Evolutionary conservation across 2,329 filamentous ascomycete species (phyloP), one percentile per base, ranked within the genome.

Genomic region (Phialemonium atrogriseum): DNA sequence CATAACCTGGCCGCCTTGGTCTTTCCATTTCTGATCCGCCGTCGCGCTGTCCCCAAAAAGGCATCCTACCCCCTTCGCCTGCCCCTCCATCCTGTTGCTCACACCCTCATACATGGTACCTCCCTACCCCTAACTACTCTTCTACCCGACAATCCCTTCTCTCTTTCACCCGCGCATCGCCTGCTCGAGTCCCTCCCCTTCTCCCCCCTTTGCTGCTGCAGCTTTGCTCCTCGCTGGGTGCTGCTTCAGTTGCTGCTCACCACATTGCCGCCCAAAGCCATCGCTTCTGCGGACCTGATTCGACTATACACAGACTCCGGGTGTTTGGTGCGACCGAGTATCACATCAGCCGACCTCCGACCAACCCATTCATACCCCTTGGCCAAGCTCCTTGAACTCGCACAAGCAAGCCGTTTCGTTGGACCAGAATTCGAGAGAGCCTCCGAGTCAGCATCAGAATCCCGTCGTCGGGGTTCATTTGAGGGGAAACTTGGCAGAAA

Each of bases 1-100:
- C 52, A 55, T 58, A 53, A 50, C 29, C 35, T 39, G 34, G 22
- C 31, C 35, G 32, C 31, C 27, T 24, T 13, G 20, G 19, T 31
- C 9, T 32, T 39, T 34, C 25, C 22, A 26, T 21, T 28, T 27
- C 22, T 32, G 27, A 30, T 11, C 23, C 27, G 13, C 24, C 14
- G 22, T 35, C 19, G 24, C 24, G 17, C 32, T 28, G 26, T 34
- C 34, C 30, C 32, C 29, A 33, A 33, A 33, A 37, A 33, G 32
- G 29, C 20, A 22, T 22, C 20, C 31, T 33, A 20, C 20, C 29
- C 26, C 16, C 25, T n/a, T 30, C 30, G 30, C 30, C 28, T 24
- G 27, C 27, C 24, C 30, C 32, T 28, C 28, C 30, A 21, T 32
- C 18, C 27, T 18, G 9, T 32, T 32, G 19, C 17, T 10, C 11